phyloP scores from a whole-genome alignment of 306 rosid genomes.

The Biancaea sappan region DNA sequence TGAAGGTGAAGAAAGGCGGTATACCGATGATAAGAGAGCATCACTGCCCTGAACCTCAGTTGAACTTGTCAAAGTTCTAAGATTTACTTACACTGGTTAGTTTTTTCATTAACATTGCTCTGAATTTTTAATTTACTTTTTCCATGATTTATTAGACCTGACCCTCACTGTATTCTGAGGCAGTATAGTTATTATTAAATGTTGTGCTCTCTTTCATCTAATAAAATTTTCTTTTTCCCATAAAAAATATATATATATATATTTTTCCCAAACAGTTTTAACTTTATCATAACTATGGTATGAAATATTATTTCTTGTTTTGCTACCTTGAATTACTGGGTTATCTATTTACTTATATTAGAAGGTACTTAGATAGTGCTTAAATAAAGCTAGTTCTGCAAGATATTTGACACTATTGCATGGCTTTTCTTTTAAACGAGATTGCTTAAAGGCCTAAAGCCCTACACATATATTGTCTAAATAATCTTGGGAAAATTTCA shows the following conservation, averaged over 20 bases:
- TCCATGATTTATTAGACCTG: not conserved
- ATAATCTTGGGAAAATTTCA: too few relatives aligned
- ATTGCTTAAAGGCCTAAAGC: too few relatives aligned
- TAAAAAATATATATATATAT: too few relatives aligned
- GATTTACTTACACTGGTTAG: conserved; percentile 39
- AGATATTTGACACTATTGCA: not conserved
- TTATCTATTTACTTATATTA: not conserved
- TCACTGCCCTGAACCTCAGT: conserved; percentile 37
- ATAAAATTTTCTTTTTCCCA: too few relatives aligned
- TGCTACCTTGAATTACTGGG: not conserved
- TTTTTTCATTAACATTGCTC: not conserved
- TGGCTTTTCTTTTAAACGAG: not conserved
- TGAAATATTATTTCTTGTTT: not conserved
- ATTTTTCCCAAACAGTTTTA: too few relatives aligned
- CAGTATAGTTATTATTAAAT: too few relatives aligned
- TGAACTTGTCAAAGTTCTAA: conserved; percentile 31
- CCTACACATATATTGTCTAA: not conserved
- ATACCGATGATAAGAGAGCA: conserved; percentile 35
- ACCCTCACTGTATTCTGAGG: not conserved
- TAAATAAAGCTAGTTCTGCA: not conserved
- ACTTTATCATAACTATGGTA: not conserved
- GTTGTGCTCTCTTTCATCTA: too few relatives aligned
- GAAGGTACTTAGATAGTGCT: not conserved
- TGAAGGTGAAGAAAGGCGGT: conserved; percentile 48
- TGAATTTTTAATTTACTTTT: not conserved